These are phyloP conservation scores for Heliocybe sulcata DNA, from an alignment of 1,284 basidiomycete genomes.

Conservation along the genomic window DNA sequence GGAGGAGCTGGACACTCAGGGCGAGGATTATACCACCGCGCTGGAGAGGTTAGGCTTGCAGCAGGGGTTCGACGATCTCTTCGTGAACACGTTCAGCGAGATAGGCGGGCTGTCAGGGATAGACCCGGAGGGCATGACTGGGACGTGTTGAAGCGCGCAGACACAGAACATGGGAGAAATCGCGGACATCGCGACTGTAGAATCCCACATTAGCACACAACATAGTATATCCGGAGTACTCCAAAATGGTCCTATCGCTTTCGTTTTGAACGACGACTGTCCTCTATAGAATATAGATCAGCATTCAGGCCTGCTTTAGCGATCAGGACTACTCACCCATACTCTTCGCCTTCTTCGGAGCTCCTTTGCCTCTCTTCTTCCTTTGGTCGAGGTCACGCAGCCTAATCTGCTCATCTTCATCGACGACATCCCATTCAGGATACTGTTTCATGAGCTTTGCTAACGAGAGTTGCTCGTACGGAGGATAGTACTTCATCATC, in stretches of 20 bases:
- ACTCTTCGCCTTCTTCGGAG: constrained; percentile 69
- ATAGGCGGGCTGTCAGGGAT: constrained; percentile 33
- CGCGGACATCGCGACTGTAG: background rate
- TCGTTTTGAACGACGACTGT: constrained; percentile 34
- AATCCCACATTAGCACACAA: background rate
- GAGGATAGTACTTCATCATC: constrained; percentile 75
- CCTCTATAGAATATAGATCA: constrained; percentile 21
- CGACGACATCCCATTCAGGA: constrained; percentile 50
- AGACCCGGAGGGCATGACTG: constrained; percentile 20
- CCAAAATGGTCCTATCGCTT: constrained; percentile 21
- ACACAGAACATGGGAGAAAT: background rate
- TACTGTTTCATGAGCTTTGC: constrained; percentile 40
- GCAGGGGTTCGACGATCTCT: constrained; percentile 55
- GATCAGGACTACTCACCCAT: constrained; percentile 34
- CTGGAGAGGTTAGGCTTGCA: constrained; percentile 46
- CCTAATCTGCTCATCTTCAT: constrained; percentile 59
- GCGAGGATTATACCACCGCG: constrained; percentile 18
- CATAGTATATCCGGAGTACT: background rate
- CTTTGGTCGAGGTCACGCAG: constrained; percentile 58
- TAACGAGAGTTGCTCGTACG: constrained; percentile 36
- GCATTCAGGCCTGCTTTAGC: background rate
- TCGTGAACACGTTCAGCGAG: constrained; percentile 47
- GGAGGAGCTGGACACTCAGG: constrained; percentile 20
- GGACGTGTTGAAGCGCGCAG: constrained; percentile 15
- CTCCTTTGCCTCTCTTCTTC: constrained; percentile 72